phyloP scores from a whole-genome alignment of 2,329 filamentous ascomycete species.

The Dendryphion nanum region DNA sequence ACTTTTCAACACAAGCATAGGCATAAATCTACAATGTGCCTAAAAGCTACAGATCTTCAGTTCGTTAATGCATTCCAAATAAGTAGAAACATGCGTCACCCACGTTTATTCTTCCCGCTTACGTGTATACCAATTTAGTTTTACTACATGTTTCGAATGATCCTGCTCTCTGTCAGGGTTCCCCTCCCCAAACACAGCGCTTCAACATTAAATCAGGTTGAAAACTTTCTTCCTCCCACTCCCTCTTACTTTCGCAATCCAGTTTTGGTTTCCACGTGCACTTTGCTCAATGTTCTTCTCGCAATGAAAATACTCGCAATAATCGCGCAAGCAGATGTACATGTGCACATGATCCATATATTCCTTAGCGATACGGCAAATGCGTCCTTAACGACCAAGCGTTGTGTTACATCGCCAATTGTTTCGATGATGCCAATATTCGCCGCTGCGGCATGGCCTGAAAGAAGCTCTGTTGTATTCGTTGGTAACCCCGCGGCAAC shows the following conservation, averaged over 20 bases:
- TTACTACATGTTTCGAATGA: no score
- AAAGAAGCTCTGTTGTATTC: neutral
- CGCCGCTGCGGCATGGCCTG: neutral
- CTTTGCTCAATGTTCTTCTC: neutral
- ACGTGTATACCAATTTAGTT: no score
- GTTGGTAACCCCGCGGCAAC: neutral
- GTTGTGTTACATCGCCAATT: neutral
- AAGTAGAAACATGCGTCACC: no score
- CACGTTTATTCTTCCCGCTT: no score
- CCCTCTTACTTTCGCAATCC: neutral
- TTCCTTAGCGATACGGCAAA: neutral
- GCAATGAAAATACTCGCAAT: neutral
- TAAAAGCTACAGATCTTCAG: no score
- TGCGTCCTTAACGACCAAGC: neutral
- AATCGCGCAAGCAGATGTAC: neutral
- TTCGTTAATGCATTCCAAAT: no score
- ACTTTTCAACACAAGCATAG: no score
- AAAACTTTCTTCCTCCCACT: no score
- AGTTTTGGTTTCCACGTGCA: neutral
- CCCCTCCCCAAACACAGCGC: no score
- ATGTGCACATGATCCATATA: slow-evolving; percentile 1
- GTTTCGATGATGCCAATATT: neutral
- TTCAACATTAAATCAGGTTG: no score
- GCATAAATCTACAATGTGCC: no score
- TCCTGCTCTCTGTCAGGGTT: no score